Base-by-base conservation (phyloP, 2,329 filamentous ascomycete genomes). In the Clarireedia homoeocarpa region DNA sequence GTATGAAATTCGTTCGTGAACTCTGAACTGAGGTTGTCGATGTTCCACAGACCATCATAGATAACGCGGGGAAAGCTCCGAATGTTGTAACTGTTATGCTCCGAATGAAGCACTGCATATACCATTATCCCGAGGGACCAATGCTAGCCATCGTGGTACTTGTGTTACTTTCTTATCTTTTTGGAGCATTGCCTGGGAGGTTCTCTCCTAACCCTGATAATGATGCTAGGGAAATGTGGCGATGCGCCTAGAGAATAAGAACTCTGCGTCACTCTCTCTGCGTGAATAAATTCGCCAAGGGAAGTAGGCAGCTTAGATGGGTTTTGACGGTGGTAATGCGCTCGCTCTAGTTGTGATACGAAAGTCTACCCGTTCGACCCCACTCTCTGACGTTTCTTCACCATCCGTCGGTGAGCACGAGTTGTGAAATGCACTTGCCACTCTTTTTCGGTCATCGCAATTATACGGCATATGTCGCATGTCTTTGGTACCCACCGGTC, bases 381-480 rank as follows among this genome's bases (percentile, higher is more conserved):
- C 24, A 17, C 26, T 26, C 38, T 53, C 26, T 47, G 48, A 14
- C 20, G 10, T 44, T 63, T 69, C 61, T 67, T 69, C 15, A 62
- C 20, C 17, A 61, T 56, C 14, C 60, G 61, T 50, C 67, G 61
- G 60, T 80, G 77, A 20, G 68, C 69, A 49, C 70, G 71, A 42
- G 76, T 73, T 20, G 72, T 72, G 12, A 79, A 59, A 61, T 81
- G 78, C 47, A 61, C 65, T 53, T 72, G 62, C 77, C 77, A 79
- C 56, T 74, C 65, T 58, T 78, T 73, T 60, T 84, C 80, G 2
- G 79, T 82, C 53, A 84, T 68, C 4, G 78, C 71, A 23, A 82
- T 81, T 56, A 80, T 79, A 63, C 89, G 73, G 67, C 94, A 99
- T 0, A 84, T 62, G 2, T 89, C 83, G 66, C 94, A 99, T 17